phyloP scores from a whole-genome alignment of 371 early-diverging fungal species.

The Funneliformis caledonium region DNA sequence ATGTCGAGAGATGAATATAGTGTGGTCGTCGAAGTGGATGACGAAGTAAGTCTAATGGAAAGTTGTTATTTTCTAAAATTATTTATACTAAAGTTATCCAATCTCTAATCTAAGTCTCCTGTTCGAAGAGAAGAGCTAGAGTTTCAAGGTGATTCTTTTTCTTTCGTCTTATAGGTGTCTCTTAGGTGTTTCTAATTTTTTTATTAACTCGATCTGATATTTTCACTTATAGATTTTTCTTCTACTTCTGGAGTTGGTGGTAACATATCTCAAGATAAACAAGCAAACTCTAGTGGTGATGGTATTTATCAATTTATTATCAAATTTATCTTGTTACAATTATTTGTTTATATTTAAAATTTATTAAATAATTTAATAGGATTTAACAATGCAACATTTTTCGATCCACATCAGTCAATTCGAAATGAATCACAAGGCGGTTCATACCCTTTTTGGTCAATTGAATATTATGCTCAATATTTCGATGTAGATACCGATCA shows the following conservation, averaged over 20 bases:
- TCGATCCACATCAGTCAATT: slow-evolving; percentile 13
- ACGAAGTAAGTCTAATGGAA: neutral
- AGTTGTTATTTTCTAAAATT: neutral
- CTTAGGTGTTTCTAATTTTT: too few species aligned
- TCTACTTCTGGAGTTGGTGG: slow-evolving; percentile 37
- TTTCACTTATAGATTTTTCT: slow-evolving; percentile 30
- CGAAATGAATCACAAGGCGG: slow-evolving; percentile 18
- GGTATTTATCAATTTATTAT: slow-evolving; percentile 10
- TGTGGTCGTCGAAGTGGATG: slow-evolving; percentile 29
- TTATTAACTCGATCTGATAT: neutral
- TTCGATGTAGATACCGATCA: slow-evolving; percentile 91
- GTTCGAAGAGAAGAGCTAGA: slow-evolving; percentile 17
- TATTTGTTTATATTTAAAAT: neutral
- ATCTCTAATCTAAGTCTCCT: neutral
- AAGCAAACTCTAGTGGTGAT: slow-evolving; percentile 3
- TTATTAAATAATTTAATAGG: slow-evolving; percentile 14
- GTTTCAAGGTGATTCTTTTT: slow-evolving; percentile 7
- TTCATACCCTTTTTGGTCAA: slow-evolving; percentile 61
- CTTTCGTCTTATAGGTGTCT: neutral
- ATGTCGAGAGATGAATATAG: slow-evolving; percentile 30
- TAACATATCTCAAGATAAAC: slow-evolving; percentile 31
- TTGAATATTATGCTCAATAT: slow-evolving; percentile 87
- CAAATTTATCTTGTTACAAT: neutral
- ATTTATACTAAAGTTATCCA: neutral
- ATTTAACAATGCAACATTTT: slow-evolving; percentile 36